Evolutionary conservation across 805 yeast species (phyloP).

Genomic region (Candida coquimbonensis): DNA sequence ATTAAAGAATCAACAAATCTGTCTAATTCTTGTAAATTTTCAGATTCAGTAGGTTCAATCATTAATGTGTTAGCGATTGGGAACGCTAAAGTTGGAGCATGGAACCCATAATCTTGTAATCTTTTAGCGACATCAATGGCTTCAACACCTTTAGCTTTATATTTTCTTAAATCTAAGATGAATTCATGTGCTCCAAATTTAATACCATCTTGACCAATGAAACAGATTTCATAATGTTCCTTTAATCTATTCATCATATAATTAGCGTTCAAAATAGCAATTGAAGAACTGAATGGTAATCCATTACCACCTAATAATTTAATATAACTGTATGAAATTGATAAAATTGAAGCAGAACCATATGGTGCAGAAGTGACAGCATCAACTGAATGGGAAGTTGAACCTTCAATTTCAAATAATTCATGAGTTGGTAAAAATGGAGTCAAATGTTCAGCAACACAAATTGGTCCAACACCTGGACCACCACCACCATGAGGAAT

Average conservation of each 20-base stretch:
- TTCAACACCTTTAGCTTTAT: slow-evolving; percentile 73
- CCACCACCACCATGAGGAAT: slow-evolving; percentile 99
- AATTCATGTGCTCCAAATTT: slow-evolving; percentile 95
- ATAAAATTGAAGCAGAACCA: slow-evolving; percentile 90
- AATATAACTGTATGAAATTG: slow-evolving; percentile 92
- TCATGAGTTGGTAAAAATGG: slow-evolving; percentile 81
- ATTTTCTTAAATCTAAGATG: slow-evolving; percentile 83
- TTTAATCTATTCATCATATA: slow-evolving; percentile 82
- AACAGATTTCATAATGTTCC: slow-evolving; percentile 68
- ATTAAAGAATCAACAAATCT: slow-evolving; percentile 86
- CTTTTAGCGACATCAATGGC: slow-evolving; percentile 97
- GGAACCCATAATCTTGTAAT: slow-evolving; percentile 96
- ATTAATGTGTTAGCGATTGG: slow-evolving; percentile 96
- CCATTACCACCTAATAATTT: slow-evolving; percentile 87
- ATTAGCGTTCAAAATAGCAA: slow-evolving; percentile 93
- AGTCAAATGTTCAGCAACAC: slow-evolving; percentile 76
- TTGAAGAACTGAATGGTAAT: slow-evolving; percentile 76
- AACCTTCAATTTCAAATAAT: slow-evolving; percentile 40
- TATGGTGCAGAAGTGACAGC: slow-evolving; percentile 92
- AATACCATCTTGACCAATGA: slow-evolving; percentile 51
- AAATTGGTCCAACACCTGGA: slow-evolving; percentile 97
- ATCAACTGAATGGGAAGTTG: slow-evolving; percentile 44
- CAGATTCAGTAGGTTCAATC: slow-evolving; percentile 98
- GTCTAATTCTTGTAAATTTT: slow-evolving; percentile 80
- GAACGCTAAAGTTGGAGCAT: slow-evolving; percentile 98